These are phyloP conservation scores for Xylaria acuta DNA, from an alignment of 495 filamentous ascomycete species.

Conservation along the genomic window DNA sequence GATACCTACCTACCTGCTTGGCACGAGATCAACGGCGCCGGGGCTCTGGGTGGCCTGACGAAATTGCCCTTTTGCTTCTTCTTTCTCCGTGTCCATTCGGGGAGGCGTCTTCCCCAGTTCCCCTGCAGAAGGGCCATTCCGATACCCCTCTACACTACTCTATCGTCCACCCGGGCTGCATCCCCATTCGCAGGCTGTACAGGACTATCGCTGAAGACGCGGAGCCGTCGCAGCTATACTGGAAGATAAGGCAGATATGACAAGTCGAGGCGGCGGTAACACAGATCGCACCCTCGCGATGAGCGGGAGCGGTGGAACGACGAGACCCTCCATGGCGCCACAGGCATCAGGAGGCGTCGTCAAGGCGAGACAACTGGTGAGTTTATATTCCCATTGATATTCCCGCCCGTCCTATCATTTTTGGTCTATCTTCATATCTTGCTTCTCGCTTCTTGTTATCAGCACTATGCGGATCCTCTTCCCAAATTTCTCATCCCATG, in stretches of 20 bases:
- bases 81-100: not conserved
- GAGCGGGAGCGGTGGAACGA: conserved; percentile 27
- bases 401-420: not conserved
- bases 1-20: conserved; percentile 10
- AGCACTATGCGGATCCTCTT: not conserved
- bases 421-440: not conserved
- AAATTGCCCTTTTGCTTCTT: conserved; percentile 2
- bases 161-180: not conserved
- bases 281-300: conserved; percentile 32
- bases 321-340: conserved; percentile 38
- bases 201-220: not conserved
- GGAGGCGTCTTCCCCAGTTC: not conserved
- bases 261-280: conserved; percentile 31
- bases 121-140: conserved; percentile 11
- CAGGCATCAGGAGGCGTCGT: conserved; percentile 38
- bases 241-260: conserved; percentile 24
- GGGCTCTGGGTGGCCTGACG: not conserved
- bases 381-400: conserved; percentile 27
- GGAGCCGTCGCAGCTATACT: not conserved
- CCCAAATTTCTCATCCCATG: not conserved
- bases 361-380: conserved; percentile 53
- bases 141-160: not conserved
- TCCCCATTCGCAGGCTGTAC: conserved; percentile 11
- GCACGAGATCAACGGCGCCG: conserved; percentile 12
- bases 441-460: not conserved